Percentiles rank a stretch among this genome's conserved stretches.
phyloP scores from a whole-genome alignment of 2,329 filamentous ascomycete genomes.

The Pyrenochaeta sp. region DNA sequence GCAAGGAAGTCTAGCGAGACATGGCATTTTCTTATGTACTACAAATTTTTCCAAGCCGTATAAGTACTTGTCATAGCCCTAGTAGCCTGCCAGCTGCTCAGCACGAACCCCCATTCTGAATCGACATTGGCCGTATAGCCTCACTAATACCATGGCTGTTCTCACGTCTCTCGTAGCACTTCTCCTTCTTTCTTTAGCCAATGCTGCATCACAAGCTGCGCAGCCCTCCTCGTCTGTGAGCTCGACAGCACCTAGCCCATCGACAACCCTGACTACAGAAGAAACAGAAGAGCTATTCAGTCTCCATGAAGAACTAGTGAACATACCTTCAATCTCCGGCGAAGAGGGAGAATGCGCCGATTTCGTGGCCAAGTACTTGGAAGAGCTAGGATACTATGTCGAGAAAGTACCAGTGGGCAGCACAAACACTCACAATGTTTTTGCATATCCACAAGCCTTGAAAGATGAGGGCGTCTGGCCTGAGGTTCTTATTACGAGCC shows the following conservation, averaged over 20 bases:
- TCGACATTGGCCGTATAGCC: too few species aligned
- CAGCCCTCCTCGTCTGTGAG: conserved; percentile 4
- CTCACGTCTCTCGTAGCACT: conserved; percentile 2
- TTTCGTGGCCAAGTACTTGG: conserved; percentile 73
- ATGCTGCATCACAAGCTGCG: conserved; percentile 14
- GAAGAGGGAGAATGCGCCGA: conserved; percentile 72
- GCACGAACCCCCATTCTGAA: too few species aligned
- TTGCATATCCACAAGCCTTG: conserved; percentile 65
- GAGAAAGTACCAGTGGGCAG: conserved; percentile 53
- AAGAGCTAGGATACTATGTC: conserved; percentile 59
- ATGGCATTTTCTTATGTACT: not conserved
- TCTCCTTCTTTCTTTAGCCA: not conserved
- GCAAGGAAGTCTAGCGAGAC: not conserved
- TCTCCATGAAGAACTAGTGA: conserved; percentile 34
- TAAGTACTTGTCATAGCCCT: not conserved
- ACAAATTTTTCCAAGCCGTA: not conserved
- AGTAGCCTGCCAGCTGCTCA: not conserved
- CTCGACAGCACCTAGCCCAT: conserved; percentile 7
- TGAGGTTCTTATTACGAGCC: conserved; percentile 73
- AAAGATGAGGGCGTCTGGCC: conserved; percentile 53
- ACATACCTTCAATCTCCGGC: conserved; percentile 50
- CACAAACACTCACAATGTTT: conserved; percentile 72
- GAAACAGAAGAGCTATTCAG: conserved; percentile 32
- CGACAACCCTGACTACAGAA: conserved; percentile 14
- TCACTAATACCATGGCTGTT: not conserved